phyloP scores from a whole-genome alignment of 495 filamentous ascomycete genomes.

The Cryomyces minteri region DNA sequence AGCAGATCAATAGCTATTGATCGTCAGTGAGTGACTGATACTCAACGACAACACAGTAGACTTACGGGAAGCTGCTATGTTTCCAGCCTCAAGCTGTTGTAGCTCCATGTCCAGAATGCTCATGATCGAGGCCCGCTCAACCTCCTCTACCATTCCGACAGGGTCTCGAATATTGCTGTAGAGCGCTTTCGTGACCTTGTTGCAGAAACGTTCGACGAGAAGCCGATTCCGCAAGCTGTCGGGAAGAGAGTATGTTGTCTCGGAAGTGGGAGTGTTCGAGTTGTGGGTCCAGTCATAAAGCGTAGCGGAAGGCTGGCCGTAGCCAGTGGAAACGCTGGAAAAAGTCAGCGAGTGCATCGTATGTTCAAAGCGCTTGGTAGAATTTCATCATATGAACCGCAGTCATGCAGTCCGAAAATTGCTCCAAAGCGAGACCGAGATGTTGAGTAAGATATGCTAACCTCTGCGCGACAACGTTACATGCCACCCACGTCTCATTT shows the following conservation, averaged over 20 bases:
- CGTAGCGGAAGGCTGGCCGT: constrained; percentile 78
- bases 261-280: constrained; percentile 36
- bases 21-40: too few species aligned
- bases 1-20: constrained; percentile 22
- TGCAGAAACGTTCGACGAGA: constrained; percentile 65
- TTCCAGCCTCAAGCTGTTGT: too few species aligned
- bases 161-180: constrained; percentile 42
- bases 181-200: constrained; percentile 70
- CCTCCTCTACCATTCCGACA: too few species aligned
- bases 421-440: too few species aligned
- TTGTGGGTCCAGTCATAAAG: constrained; percentile 69
- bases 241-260: constrained; percentile 41
- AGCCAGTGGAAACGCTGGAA: constrained; percentile 64
- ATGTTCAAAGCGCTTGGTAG: not conserved
- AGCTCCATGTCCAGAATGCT: not conserved
- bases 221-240: constrained; percentile 47
- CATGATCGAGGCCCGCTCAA: not conserved
- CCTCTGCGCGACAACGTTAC: constrained; percentile 82
- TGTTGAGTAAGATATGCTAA: constrained; percentile 12
- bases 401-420: too few species aligned
- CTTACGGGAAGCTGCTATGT: not conserved
- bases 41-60: not conserved
- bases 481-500: constrained; percentile 77
- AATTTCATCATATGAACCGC: too few species aligned
- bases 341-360: constrained; percentile 9